Evolutionary conservation across 352 stramenopile genomes (phyloP).

Genomic region (Globisporangium spinosum): DNA sequence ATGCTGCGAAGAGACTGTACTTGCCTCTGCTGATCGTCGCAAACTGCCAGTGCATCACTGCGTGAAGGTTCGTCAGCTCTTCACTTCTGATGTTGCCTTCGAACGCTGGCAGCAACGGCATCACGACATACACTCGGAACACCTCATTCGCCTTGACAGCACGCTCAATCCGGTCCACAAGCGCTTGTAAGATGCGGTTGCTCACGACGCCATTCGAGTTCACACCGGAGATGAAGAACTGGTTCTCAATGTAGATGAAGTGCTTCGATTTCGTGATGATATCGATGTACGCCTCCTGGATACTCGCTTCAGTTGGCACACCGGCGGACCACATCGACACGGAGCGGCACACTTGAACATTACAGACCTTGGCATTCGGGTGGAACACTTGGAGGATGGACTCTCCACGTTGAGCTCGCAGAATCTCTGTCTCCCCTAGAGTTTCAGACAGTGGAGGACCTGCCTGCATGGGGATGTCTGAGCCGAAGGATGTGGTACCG

Average conservation of each 20-base stretch:
- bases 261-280: conserved; percentile 76
- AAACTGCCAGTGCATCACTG: conserved; percentile 90
- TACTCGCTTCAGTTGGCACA: conserved; percentile 75
- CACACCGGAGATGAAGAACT: conserved; percentile 90
- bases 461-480: conserved; percentile 16
- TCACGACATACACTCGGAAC: conserved; percentile 85
- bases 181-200: conserved; percentile 79
- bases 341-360: conserved; percentile 79
- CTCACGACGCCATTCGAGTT: conserved; percentile 70
- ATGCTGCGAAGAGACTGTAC: conserved; percentile 68
- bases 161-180: conserved; percentile 79
- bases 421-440: conserved; percentile 47
- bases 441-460: conserved; percentile 21
- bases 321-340: conserved; percentile 87
- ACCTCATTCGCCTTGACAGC: conserved; percentile 66
- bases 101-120: conserved; percentile 80
- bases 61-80: conserved; percentile 81
- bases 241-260: conserved; percentile 92
- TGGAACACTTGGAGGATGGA: conserved; percentile 70
- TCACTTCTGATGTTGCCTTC: conserved; percentile 82
- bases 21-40: conserved; percentile 78
- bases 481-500: conserved; percentile 10
- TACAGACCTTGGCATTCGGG: conserved; percentile 69
- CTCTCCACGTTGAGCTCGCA: conserved; percentile 54
- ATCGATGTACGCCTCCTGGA: conserved; percentile 83